Evolutionary conservation across 495 filamentous ascomycete species (phyloP), one percentile per base, ranked within the genome.

Genomic region (Hyaloscypha finlandica): DNA sequence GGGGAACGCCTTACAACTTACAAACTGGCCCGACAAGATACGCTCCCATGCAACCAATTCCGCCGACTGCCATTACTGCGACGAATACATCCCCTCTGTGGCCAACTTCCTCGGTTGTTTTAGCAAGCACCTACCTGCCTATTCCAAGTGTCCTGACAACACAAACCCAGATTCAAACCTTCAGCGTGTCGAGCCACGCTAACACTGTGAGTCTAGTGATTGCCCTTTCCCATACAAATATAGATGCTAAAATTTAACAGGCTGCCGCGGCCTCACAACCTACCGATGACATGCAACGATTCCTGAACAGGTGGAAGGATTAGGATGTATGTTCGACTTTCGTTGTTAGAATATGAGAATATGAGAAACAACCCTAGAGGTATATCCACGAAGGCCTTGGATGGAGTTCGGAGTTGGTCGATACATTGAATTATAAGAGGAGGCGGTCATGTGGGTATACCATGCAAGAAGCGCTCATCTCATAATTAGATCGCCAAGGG

Each of bases 1-100:
- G 82, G 59, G 81, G 74, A 1, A 79, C 90, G 29, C 83, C 86
- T 1, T 93, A 90, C 71, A 81, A 80, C 8, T 67, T 81, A 66
- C 90, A 93, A 73, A 84, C 81, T 9, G 90, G 90, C 6, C 66
- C 78, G 42, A 91, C 83, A 5, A 84, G 82, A 74, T 92, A 89
- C 77, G 90, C 90, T 31, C 90, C 90, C 1, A 89, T 91, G 89
- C 88, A 89, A 63, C 84, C 83, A 59, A 80, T 85, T 42, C 89
- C 90, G 16, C 83, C 82, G 12, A 88, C 83, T 20, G 86, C 85
- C 55, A 92, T 93, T 62, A 87, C 85, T 22, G 82, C 81, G 16
- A 77, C 74, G 19, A 81, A 85, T 64, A 79, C 77, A 2, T 84
- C 77, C 22, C 85, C 87, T 30, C 78, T 86, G 64, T 88, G 83